Evolutionary conservation across 2,329 filamentous ascomycete genomes (phyloP).

Genomic region (Sporothrix luriei): DNA sequence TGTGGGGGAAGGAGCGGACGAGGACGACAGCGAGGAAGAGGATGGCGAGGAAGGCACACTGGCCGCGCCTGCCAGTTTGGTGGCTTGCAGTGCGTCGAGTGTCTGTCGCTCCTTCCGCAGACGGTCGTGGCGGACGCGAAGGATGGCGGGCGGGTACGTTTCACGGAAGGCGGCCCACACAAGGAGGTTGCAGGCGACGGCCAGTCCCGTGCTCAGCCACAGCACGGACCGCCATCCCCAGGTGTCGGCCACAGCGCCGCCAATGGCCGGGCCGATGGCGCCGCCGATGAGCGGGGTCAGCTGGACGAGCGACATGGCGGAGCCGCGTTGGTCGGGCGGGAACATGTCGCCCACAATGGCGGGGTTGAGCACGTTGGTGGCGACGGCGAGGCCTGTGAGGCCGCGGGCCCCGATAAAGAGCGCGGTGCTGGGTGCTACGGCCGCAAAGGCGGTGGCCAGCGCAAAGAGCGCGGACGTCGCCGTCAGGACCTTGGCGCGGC

Average conservation of each 20-base stretch:
- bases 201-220: constrained; percentile 40
- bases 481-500: constrained; percentile 59
- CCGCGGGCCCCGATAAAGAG: constrained; percentile 68
- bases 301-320: constrained; percentile 49
- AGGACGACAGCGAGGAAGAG: neutral
- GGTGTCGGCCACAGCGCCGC: constrained; percentile 42
- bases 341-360: constrained; percentile 69
- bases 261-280: constrained; percentile 41
- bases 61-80: constrained; percentile 16
- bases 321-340: constrained; percentile 55
- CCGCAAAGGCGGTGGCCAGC: constrained; percentile 48
- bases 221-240: constrained; percentile 45
- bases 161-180: constrained; percentile 41
- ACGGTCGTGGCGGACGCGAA: constrained; percentile 49
- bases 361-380: constrained; percentile 64
- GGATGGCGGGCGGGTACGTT: constrained; percentile 50
- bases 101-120: constrained; percentile 37
- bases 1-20: neutral
- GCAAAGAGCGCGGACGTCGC: constrained; percentile 56
- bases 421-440: constrained; percentile 52
- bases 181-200: constrained; percentile 36
- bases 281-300: constrained; percentile 43
- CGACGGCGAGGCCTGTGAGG: constrained; percentile 65
- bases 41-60: constrained; percentile 34
- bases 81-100: neutral